A percentile compares a stretch with the other conserved stretches of the same genome.
Evolutionary conservation across 768 basidiomycete species (phyloP).

Genomic region (Suillus weaverae): DNA sequence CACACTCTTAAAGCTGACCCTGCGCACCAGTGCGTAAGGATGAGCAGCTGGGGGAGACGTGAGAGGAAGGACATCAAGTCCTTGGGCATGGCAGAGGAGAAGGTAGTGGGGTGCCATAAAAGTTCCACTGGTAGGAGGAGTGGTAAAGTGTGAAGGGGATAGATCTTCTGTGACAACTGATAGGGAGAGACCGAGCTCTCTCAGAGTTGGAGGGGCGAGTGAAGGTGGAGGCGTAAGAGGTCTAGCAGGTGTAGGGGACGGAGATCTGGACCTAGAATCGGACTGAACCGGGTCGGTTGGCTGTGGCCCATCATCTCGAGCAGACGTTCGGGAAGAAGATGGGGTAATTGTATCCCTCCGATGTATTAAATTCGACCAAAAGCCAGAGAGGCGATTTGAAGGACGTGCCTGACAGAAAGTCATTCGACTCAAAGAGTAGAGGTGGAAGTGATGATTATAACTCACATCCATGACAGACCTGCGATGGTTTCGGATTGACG

Average conservation of each 20-base stretch:
- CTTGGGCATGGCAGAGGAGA: slow-evolving; percentile 82
- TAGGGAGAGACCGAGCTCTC: slow-evolving; percentile 74
- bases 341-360: slow-evolving; percentile 53
- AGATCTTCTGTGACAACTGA: slow-evolving; percentile 66
- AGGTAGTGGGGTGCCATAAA: slow-evolving; percentile 82
- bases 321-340: slow-evolving; percentile 27
- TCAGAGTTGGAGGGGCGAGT: slow-evolving; percentile 68
- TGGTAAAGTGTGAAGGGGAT: slow-evolving; percentile 74
- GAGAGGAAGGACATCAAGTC: slow-evolving; percentile 82
- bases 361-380: slow-evolving; percentile 76
- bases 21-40: slow-evolving; percentile 80
- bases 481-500: slow-evolving; percentile 44
- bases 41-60: slow-evolving; percentile 70
- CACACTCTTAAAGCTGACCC: slow-evolving; percentile 82
- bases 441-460: slow-evolving; percentile 1
- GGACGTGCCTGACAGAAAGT: slow-evolving; percentile 49
- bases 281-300: slow-evolving; percentile 28
- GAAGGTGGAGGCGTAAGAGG: slow-evolving; percentile 70
- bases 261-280: slow-evolving; percentile 45
- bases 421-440: slow-evolving; percentile 8
- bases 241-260: slow-evolving; percentile 56
- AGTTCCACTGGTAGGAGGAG: slow-evolving; percentile 74
- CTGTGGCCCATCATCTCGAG: slow-evolving; percentile 32
- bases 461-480: slow-evolving; percentile 61
- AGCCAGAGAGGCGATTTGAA: slow-evolving; percentile 80